A percentile compares a stretch with the other conserved stretches of the same genome.
phyloP scores from a whole-genome alignment of 257 asterid genomes.

The Agastache rugosa region DNA sequence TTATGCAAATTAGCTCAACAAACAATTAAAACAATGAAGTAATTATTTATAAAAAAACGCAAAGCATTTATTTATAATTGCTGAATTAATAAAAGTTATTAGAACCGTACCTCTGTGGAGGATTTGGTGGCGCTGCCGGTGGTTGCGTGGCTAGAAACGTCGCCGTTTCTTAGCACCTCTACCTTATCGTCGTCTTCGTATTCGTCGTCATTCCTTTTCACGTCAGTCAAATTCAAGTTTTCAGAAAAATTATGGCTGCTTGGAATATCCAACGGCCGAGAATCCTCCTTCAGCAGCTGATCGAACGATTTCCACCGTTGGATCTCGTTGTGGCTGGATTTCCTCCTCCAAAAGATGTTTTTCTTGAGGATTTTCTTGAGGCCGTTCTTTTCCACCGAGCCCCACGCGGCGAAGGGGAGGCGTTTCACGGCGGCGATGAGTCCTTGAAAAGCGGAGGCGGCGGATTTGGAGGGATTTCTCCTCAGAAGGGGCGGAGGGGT shows the following conservation, averaged over 20 bases:
- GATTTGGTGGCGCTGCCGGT: slow-evolving; percentile 42
- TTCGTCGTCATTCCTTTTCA: background rate
- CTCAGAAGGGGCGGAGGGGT: slow-evolving; percentile 14
- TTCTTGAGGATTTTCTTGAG: slow-evolving; percentile 50
- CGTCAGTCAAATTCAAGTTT: slow-evolving; percentile 34
- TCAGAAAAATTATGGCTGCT: slow-evolving; percentile 30
- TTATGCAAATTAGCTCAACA: slow-evolving; percentile 6
- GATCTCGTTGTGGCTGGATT: slow-evolving; percentile 47
- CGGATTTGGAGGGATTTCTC: slow-evolving; percentile 41
- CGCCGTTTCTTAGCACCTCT: slow-evolving; percentile 38
- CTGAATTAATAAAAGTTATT: background rate
- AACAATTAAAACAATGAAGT: background rate
- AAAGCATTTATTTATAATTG: background rate
- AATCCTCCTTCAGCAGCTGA: slow-evolving; percentile 39
- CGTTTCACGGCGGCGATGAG: slow-evolving; percentile 61
- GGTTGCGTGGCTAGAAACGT: slow-evolving; percentile 41
- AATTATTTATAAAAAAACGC: background rate
- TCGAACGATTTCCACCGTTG: slow-evolving; percentile 45
- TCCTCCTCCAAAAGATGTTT: slow-evolving; percentile 57
- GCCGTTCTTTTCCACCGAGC: slow-evolving; percentile 30
- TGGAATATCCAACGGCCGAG: slow-evolving; percentile 3
- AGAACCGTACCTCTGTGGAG: slow-evolving; percentile 47
- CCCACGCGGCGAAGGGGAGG: slow-evolving; percentile 41
- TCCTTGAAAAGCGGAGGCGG: slow-evolving; percentile 51
- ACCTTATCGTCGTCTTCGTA: slow-evolving; percentile 37